A percentile compares a stretch with the other conserved stretches of the same genome.
Evolutionary conservation across 371 early-diverging fungal genomes (phyloP).

Genomic region (Mucor saturninus): DNA sequence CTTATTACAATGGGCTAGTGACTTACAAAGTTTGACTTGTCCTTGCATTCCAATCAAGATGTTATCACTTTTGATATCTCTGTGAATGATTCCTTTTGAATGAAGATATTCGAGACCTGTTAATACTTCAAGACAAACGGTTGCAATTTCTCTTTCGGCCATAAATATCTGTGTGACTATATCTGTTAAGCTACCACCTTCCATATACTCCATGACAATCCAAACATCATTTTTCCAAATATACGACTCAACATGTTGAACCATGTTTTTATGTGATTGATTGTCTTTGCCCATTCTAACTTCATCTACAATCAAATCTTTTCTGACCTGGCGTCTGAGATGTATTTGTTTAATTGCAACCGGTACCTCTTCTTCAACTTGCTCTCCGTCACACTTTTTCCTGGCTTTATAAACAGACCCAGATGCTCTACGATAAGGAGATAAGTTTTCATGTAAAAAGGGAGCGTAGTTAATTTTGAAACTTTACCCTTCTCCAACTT

Average conservation of each 20-base stretch:
- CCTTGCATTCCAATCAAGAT: slow-evolving; percentile 80
- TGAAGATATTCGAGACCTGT: slow-evolving; percentile 70
- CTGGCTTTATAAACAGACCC: slow-evolving; percentile 74
- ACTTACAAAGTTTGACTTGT: slow-evolving; percentile 77
- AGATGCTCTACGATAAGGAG: slow-evolving; percentile 39
- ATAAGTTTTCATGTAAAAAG: background rate
- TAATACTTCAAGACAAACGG: slow-evolving; percentile 73
- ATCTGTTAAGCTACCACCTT: slow-evolving; percentile 87
- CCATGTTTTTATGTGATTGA: slow-evolving; percentile 77
- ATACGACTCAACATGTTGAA: slow-evolving; percentile 83
- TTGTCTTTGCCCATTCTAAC: slow-evolving; percentile 88
- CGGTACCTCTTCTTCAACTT: slow-evolving; percentile 48
- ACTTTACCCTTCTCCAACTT: slow-evolving; percentile 74
- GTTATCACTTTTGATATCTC: slow-evolving; percentile 96
- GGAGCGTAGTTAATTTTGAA: background rate
- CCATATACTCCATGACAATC: slow-evolving; percentile 93
- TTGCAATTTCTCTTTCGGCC: slow-evolving; percentile 87
- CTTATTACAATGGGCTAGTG: no score
- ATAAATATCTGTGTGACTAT: slow-evolving; percentile 80
- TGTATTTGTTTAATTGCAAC: slow-evolving; percentile 90
- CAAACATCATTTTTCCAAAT: slow-evolving; percentile 78
- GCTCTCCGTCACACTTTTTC: slow-evolving; percentile 39
- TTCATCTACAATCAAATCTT: slow-evolving; percentile 89
- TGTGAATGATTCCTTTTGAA: slow-evolving; percentile 83
- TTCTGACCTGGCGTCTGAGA: slow-evolving; percentile 82